Evolutionary conservation across 208 protist genomes (phyloP).

Genomic region (Trypanosoma boissoni): DNA sequence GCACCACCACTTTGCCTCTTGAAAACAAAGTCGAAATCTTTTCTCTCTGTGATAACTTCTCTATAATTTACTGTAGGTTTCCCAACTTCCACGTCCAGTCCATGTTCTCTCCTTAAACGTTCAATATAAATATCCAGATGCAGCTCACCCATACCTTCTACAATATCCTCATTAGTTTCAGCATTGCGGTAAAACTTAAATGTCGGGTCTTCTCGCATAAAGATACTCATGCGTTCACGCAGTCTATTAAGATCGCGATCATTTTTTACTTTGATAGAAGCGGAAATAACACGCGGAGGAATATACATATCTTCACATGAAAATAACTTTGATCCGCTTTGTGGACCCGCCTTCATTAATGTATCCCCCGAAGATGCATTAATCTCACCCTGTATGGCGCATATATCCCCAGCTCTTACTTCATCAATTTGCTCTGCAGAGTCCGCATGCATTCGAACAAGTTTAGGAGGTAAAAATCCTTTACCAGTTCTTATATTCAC

Average conservation of each 20-base stretch:
- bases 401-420: slow-evolving; percentile 97
- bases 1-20: slow-evolving; percentile 99
- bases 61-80: slow-evolving; percentile 97
- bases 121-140: slow-evolving; percentile 97
- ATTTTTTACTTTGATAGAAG: slow-evolving; percentile 91
- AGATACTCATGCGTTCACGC: slow-evolving; percentile 82
- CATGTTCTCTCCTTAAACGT: slow-evolving; percentile 94
- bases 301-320: slow-evolving; percentile 97
- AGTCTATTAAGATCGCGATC: slow-evolving; percentile 75
- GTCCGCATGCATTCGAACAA: slow-evolving; percentile 98
- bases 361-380: slow-evolving; percentile 97
- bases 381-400: slow-evolving; percentile 97
- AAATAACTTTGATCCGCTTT: slow-evolving; percentile 54
- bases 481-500: slow-evolving; percentile 86
- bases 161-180: slow-evolving; percentile 94
- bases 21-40: slow-evolving; percentile 97
- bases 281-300: slow-evolving; percentile 97
- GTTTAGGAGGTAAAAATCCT: slow-evolving; percentile 92
- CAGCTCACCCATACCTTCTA: slow-evolving; percentile 97
- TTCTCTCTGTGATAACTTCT: slow-evolving; percentile 87
- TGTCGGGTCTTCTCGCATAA: slow-evolving; percentile 97
- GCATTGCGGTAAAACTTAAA: slow-evolving; percentile 93
- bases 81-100: slow-evolving; percentile 86
- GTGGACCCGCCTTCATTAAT: slow-evolving; percentile 83
- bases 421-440: slow-evolving; percentile 94